Base-by-base conservation (phyloP, 805 yeast species). In the Isabelozyma pseudorhagii region DNA sequence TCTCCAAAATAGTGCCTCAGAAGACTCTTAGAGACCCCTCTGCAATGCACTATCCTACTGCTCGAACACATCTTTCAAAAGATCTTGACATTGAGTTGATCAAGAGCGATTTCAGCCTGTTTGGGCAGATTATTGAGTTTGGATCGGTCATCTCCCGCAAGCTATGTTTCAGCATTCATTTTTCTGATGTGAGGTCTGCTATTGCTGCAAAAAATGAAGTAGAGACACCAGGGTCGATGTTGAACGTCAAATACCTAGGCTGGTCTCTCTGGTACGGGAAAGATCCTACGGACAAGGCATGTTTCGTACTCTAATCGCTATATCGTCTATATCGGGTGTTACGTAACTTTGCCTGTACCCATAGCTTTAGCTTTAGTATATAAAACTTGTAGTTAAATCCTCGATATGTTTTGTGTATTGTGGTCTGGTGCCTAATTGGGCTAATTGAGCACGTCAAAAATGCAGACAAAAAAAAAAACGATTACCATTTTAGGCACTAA, bases 201-300 rank as follows among this genome's bases (percentile, higher is more conserved):
- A 78, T 87, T 21, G 59, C 62, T 6, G 89, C 86, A 3, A 84
- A 83, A 63, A 65, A 66, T 31, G 74, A 70, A 38, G 74, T 77
- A 51, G 68, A 62, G 42, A 50, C 57, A 3, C 50, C 44, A 13
- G 69, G 65, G 2, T 64, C 79, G 0, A 48, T 40, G 2, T 56
- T 84, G 55, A 59, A 69, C 47, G 55, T 54, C 4, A 81, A 77
- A 55, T 87, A 84, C 57, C 63, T 62, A 9, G 79, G 71, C 4
- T 88, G 94, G 94, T 65, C 73, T 7, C 66, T 84, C 1, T 78
- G 83, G 82, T 88, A 80, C 55, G 88, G 86, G 0, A 77, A 75
- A 42, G 96, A 88, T 62, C 79, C 80, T 1, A 74, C 88, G 6
- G 91, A 86, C 54, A 72, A 65, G 50, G 82, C 83, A 5, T 77